phyloP scores from a whole-genome alignment of 78 protist species.

The Polysphondylium violaceum region DNA sequence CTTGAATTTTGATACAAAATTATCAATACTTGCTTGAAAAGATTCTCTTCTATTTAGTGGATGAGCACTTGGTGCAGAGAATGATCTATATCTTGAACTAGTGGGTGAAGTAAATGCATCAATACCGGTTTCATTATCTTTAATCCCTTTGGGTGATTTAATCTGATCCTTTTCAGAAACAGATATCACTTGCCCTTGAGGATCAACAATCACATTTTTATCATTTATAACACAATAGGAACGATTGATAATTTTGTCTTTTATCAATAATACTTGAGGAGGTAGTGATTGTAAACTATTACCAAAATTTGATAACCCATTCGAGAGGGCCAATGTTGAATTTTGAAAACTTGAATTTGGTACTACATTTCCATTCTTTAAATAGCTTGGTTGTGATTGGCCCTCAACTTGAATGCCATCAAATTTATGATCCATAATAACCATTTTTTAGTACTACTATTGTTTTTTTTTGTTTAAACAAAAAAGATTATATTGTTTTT shows the following conservation, averaged over 20 bases:
- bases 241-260: not conserved
- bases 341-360: not conserved
- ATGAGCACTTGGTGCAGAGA: slow-evolving; percentile 13
- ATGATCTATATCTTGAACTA: slow-evolving; percentile 45
- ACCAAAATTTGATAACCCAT: slow-evolving; percentile 11
- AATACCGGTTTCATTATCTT: slow-evolving; percentile 38
- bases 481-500: too few relatives aligned
- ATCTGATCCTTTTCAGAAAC: not conserved
- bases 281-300: not conserved
- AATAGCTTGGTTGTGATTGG: not conserved
- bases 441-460: slow-evolving; percentile 7
- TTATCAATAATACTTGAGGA: not conserved
- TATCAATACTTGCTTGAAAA: not conserved
- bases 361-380: slow-evolving; percentile 25
- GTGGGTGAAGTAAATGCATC: not conserved
- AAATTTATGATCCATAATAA: slow-evolving; percentile 28
- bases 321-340: not conserved
- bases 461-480: too few relatives aligned
- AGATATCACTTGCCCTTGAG: too few relatives aligned
- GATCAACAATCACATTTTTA: too few relatives aligned
- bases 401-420: slow-evolving; percentile 41
- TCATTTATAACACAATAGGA: not conserved
- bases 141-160: slow-evolving; percentile 16
- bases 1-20: not conserved
- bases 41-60: not conserved